Base-by-base conservation (phyloP, 805 yeast species). In the Huiozyma naganishii region DNA sequence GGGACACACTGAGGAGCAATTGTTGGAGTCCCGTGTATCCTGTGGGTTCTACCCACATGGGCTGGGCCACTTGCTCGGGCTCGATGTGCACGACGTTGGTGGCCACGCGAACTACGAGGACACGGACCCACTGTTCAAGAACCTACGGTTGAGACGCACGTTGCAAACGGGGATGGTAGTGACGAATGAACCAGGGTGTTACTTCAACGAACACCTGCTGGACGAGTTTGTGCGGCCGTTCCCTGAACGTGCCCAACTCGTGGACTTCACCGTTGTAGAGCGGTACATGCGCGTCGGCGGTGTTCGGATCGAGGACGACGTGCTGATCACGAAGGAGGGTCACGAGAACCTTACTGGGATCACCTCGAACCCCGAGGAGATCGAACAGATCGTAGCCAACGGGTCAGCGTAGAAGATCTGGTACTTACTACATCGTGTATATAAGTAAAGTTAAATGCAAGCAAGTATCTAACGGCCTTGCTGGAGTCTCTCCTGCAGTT, bases 71-170 rank as follows among this genome's bases (percentile, higher is more conserved):
- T 69, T 87, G 57, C 66, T 90, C 36, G 98, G 98, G 27, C 72
- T 90, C 82, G 96, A 90, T 59, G 88, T 95, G 3, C 98, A 92
- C 62, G 98, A 90, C 64, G 94, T 87, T 39, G 97, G 86, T 36
- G 97, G 98, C 1, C 58, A 72, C 49, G 79, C 97, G 11, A 79
- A 90, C 62, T 89, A 89, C 60, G 76, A 79, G 3, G 98, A 90
- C 60, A 74, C 83, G 7, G 80, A 92, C 60, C 83, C 84, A 28
- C 71, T 82, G 64, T 73, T 87, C 54, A 68, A 74, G 45, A 87
- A 84, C 59, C 73, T 90, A 57, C 79, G 98, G 59, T 65, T 92
- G 44, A 76, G 97, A 54, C 77, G 97, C 55, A 61, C 66, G 0
- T 71, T 90, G 44, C 66, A 77, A 60, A 68, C 70, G 36, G 83